These are phyloP conservation scores for Protomyces arabidopsidicola DNA, from an alignment of 1,139 yeast species.

Conservation along the genomic window DNA sequence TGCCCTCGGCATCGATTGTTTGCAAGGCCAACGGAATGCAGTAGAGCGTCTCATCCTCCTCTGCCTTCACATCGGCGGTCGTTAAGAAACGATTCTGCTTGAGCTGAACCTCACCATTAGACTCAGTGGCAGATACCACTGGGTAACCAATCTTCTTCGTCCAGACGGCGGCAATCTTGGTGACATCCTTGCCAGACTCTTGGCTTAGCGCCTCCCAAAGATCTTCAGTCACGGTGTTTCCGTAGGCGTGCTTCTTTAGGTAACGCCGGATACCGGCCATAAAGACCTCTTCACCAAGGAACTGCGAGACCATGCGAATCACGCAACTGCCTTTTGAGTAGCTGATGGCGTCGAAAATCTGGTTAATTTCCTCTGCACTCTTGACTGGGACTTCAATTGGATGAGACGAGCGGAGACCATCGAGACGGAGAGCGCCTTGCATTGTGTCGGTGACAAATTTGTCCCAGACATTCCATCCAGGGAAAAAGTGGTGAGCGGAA, in stretches of 20 bases:
- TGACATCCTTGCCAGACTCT: slow-evolving; percentile 70
- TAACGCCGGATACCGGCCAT: slow-evolving; percentile 73
- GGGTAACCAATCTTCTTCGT: slow-evolving; percentile 81
- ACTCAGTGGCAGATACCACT: slow-evolving; percentile 54
- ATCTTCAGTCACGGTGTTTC: slow-evolving; percentile 73
- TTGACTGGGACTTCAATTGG: slow-evolving; percentile 82
- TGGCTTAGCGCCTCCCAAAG: slow-evolving; percentile 73
- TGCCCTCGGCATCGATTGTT: slow-evolving; percentile 63
- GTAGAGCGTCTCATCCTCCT: slow-evolving; percentile 65
- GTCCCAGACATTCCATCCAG: slow-evolving; percentile 85
- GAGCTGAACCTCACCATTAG: slow-evolving; percentile 47
- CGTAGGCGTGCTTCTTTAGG: slow-evolving; percentile 63
- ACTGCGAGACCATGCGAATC: slow-evolving; percentile 69
- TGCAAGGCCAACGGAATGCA: slow-evolving; percentile 80
- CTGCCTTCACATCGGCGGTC: slow-evolving; percentile 71
- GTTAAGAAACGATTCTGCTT: slow-evolving; percentile 71
- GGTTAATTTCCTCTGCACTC: slow-evolving; percentile 77
- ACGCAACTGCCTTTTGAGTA: slow-evolving; percentile 78
- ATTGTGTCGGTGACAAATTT: slow-evolving; percentile 62
- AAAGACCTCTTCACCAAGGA: slow-evolving; percentile 70
- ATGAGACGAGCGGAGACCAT: slow-evolving; percentile 73
- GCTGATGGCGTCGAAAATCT: slow-evolving; percentile 80
- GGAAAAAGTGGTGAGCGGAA: slow-evolving; percentile 69
- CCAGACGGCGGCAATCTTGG: slow-evolving; percentile 72
- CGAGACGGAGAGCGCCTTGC: slow-evolving; percentile 66